Conservation (phyloP, 2,329 filamentous ascomycete species). For the Pseudogymnoascus sp. region DNA sequence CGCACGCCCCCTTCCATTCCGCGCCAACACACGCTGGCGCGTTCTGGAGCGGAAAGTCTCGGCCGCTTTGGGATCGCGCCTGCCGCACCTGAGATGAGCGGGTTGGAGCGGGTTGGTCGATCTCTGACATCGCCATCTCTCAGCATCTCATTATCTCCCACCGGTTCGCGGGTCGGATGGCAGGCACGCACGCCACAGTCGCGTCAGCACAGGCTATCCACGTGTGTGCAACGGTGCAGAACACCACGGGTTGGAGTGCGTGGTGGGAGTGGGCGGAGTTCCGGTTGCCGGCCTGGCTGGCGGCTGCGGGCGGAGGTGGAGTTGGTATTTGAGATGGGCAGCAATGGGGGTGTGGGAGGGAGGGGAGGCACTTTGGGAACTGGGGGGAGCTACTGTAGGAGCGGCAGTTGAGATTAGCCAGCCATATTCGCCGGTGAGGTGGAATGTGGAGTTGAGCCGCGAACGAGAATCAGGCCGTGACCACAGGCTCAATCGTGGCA, state of each 20-base stretch:
- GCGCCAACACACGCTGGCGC: neutral
- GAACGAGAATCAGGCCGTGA: neutral
- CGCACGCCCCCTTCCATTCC: neutral
- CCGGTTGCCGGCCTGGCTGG: neutral
- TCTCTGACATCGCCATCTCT: neutral
- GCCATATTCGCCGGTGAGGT: neutral
- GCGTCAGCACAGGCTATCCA: neutral
- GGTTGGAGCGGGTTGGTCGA: neutral
- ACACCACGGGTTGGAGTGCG: neutral
- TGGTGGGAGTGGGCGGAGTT: neutral
- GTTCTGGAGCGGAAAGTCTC: slow-evolving; percentile 1
- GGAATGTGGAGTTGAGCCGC: neutral
- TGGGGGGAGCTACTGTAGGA: neutral
- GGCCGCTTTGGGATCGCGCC: neutral
- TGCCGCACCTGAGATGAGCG: slow-evolving; percentile 1
- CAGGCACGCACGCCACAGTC: neutral
- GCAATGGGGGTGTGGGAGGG: neutral
- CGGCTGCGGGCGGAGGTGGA: neutral
- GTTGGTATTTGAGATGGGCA: slow-evolving; percentile 3
- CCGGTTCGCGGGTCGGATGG: neutral
- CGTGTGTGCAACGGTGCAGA: neutral
- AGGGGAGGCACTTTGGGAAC: neutral
- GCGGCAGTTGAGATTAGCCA: slow-evolving; percentile 7
- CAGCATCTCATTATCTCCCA: neutral
- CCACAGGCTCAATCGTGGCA: neutral